These are phyloP conservation scores for Aspergillus indologenus DNA, from an alignment of 495 filamentous ascomycete genomes.

Conservation along the genomic window DNA sequence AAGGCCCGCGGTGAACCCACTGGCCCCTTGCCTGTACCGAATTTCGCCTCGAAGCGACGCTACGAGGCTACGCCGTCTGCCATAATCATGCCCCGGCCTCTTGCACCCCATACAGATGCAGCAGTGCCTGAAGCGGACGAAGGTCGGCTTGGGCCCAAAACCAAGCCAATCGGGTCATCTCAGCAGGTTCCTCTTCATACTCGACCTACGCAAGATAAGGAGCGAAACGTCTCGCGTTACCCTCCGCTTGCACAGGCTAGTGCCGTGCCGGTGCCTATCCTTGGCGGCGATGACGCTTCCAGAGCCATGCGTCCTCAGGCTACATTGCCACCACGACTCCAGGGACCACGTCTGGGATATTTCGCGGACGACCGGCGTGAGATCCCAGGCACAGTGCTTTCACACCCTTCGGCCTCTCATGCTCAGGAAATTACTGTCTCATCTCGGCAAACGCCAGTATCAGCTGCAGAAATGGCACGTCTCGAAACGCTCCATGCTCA, in stretches of 20 bases:
- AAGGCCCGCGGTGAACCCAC: constrained; percentile 65
- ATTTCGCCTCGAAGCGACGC: constrained; percentile 57
- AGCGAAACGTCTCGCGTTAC: constrained; percentile 38
- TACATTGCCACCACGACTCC: constrained; percentile 26
- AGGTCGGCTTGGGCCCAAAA: constrained; percentile 45
- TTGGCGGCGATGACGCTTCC: constrained; percentile 33
- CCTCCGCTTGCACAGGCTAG: constrained; percentile 46
- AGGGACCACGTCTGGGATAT: constrained; percentile 43
- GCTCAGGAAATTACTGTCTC: constrained; percentile 32
- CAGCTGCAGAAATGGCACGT: constrained; percentile 33
- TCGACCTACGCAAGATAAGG: constrained; percentile 34
- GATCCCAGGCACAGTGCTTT: constrained; percentile 28
- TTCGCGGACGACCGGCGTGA: constrained; percentile 47
- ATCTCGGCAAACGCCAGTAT: constrained; percentile 30
- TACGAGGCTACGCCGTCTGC: constrained; percentile 55
- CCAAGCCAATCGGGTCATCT: constrained; percentile 30
- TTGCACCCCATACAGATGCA: constrained; percentile 57
- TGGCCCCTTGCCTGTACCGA: constrained; percentile 61
- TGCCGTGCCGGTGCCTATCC: constrained; percentile 29
- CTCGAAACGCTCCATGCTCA: constrained; percentile 38
- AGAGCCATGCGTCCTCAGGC: constrained; percentile 31
- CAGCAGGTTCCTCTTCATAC: constrained; percentile 33
- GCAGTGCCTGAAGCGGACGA: constrained; percentile 51
- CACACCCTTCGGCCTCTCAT: constrained; percentile 25
- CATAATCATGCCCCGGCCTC: constrained; percentile 55